These are phyloP conservation scores for Neurospora sp. DNA, from an alignment of 495 filamentous ascomycete genomes.

Conservation along the genomic window DNA sequence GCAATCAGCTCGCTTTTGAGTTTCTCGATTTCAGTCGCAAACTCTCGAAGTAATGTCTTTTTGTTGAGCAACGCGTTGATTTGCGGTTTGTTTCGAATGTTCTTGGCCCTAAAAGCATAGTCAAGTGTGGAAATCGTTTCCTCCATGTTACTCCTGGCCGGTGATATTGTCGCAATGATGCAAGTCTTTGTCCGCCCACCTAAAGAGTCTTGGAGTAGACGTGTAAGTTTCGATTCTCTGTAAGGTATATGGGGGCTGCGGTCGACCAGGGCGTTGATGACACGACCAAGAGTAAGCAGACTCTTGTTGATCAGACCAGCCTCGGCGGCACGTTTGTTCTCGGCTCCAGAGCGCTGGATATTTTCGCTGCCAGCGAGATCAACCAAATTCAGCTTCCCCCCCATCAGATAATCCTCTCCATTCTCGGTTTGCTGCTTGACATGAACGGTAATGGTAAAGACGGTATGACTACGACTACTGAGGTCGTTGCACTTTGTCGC, in stretches of 20 bases:
- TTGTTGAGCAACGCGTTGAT: constrained; percentile 86
- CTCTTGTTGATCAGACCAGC: constrained; percentile 98
- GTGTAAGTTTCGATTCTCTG: constrained; percentile 90
- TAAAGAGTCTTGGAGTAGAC: constrained; percentile 89
- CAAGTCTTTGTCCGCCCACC: constrained; percentile 95
- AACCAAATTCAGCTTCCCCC: constrained; percentile 91
- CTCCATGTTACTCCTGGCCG: constrained; percentile 87
- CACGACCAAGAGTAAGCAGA: constrained; percentile 82
- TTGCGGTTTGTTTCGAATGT: constrained; percentile 96
- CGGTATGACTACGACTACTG: constrained; percentile 88
- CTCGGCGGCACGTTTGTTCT: constrained; percentile 94
- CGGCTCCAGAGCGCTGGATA: constrained; percentile 89
- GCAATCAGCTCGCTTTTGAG: constrained; percentile 89
- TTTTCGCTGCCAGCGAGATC: constrained; percentile 97
- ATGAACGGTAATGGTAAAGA: constrained; percentile 88
- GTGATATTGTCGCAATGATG: constrained; percentile 94
- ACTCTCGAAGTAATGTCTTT: constrained; percentile 80
- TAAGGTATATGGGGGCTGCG: constrained; percentile 88
- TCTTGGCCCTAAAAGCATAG: constrained; percentile 95
- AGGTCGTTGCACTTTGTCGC: constrained; percentile 98
- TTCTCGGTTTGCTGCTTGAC: constrained; percentile 72
- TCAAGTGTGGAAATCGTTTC: constrained; percentile 97
- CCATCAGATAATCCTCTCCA: constrained; percentile 78
- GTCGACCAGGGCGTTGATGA: constrained; percentile 97
- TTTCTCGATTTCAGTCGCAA: constrained; percentile 87